Percentiles rank a stretch among this genome's conserved stretches.
Conservation (phyloP, 2,329 filamentous ascomycete genomes). For the Aspergillus sp. region DNA sequence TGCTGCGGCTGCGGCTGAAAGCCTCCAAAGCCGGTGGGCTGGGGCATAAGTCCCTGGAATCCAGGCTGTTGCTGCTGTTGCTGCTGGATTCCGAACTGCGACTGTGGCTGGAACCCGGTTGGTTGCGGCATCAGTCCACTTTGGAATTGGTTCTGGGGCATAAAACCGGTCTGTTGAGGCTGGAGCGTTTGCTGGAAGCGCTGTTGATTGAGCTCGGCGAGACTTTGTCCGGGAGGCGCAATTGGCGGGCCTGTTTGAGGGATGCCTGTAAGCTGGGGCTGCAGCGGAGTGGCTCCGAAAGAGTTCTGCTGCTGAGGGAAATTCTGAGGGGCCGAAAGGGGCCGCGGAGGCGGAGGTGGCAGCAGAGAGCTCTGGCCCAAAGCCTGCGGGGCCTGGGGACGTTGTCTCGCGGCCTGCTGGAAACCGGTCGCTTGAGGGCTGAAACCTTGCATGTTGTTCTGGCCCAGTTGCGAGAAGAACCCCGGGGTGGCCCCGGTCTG, state of each 20-base stretch:
- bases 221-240: slow-evolving; percentile 71
- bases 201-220: slow-evolving; percentile 69
- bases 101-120: slow-evolving; percentile 48
- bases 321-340: slow-evolving; percentile 84
- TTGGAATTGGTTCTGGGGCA: slow-evolving; percentile 39
- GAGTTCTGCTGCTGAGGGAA: slow-evolving; percentile 67
- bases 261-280: slow-evolving; percentile 79
- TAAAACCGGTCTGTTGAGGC: slow-evolving; percentile 66
- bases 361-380: slow-evolving; percentile 64
- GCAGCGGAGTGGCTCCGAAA: slow-evolving; percentile 72
- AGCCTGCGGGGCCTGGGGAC: slow-evolving; percentile 68
- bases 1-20: slow-evolving; percentile 49
- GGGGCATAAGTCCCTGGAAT: slow-evolving; percentile 48
- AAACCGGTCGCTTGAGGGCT: slow-evolving; percentile 40
- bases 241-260: slow-evolving; percentile 58
- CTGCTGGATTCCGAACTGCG: slow-evolving; percentile 46
- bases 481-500: slow-evolving; percentile 47
- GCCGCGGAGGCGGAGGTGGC: slow-evolving; percentile 74
- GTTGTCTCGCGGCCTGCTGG: slow-evolving; percentile 56
- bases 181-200: slow-evolving; percentile 61
- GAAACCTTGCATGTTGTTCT: slow-evolving; percentile 24
- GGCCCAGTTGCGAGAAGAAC: slow-evolving; percentile 52
- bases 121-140: slow-evolving; percentile 46
- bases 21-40: slow-evolving; percentile 55
- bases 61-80: slow-evolving; percentile 54